Evolutionary conservation across 129 eudicot genomes (phyloP).

Genomic region (Sambucus nigra): DNA sequence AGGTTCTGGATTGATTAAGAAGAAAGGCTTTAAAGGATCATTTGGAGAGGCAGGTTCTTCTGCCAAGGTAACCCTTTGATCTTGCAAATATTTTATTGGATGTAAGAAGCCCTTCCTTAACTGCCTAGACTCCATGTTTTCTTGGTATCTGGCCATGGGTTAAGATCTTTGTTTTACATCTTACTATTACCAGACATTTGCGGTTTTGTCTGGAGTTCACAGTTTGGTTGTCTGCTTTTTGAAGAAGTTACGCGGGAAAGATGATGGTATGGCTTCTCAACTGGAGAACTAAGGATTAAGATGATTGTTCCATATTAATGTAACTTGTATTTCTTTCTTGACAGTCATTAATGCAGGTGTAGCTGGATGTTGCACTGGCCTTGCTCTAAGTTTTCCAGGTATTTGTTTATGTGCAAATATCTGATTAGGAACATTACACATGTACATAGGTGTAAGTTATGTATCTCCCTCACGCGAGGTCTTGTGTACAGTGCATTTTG

Average conservation of each 20-base stretch:
- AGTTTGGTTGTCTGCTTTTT: slow-evolving; percentile 80
- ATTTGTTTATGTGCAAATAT: background rate
- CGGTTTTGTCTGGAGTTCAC: slow-evolving; percentile 86
- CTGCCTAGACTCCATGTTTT: background rate
- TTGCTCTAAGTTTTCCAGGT: slow-evolving; percentile 96
- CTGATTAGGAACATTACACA: too few relatives aligned
- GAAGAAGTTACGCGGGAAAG: slow-evolving; percentile 86
- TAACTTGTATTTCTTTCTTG: slow-evolving; percentile 15
- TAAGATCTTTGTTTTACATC: background rate
- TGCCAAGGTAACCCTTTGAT: slow-evolving; percentile 52
- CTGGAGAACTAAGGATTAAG: background rate
- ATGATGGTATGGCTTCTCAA: slow-evolving; percentile 72
- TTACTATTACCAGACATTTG: slow-evolving; percentile 53
- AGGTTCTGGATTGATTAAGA: slow-evolving; percentile 84
- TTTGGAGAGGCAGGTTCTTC: slow-evolving; percentile 74
- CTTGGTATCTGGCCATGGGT: background rate
- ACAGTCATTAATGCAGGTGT: slow-evolving; percentile 85
- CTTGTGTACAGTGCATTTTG: too few relatives aligned
- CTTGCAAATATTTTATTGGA: background rate
- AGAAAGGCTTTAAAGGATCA: slow-evolving; percentile 75
- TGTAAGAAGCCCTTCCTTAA: background rate
- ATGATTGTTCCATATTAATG: background rate
- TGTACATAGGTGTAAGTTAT: too few relatives aligned
- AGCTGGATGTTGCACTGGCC: slow-evolving; percentile 97
- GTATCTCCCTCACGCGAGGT: too few relatives aligned